Conservation (phyloP, 495 filamentous ascomycete species). For the Hyaloscypha hepaticicola region DNA sequence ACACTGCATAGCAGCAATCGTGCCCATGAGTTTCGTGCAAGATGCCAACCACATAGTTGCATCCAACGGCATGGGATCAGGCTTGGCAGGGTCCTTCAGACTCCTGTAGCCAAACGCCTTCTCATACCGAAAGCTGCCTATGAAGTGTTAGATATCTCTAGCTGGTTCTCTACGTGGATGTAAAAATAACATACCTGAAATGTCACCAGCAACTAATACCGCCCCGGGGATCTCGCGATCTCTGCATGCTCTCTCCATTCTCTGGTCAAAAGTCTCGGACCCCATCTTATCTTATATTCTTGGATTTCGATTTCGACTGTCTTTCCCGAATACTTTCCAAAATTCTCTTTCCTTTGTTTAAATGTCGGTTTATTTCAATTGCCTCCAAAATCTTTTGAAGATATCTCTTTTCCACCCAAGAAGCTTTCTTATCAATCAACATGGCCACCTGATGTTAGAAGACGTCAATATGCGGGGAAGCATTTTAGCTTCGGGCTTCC, state of each 20-base stretch:
- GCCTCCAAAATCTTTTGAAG: too few species aligned
- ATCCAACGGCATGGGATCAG: conserved; percentile 46
- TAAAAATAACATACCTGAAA: not conserved
- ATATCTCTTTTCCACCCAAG: too few species aligned
- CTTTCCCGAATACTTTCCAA: not conserved
- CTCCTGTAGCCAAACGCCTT: conserved; percentile 18
- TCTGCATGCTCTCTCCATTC: conserved; percentile 26
- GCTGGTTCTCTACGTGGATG: not conserved
- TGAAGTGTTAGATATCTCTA: not conserved
- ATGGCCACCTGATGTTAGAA: too few species aligned
- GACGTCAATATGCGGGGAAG: too few species aligned
- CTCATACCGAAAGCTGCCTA: conserved; percentile 16
- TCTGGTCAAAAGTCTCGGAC: conserved; percentile 13
- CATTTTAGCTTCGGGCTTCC: too few species aligned
- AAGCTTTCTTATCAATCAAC: too few species aligned
- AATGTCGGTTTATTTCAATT: too few species aligned
- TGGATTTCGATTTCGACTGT: not conserved
- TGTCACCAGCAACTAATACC: conserved; percentile 13
- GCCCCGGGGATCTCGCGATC: conserved; percentile 29
- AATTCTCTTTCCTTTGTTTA: too few species aligned
- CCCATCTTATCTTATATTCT: not conserved
- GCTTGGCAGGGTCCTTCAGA: conserved; percentile 4
- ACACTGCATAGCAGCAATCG: conserved; percentile 59
- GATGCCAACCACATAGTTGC: conserved; percentile 57
- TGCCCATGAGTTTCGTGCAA: conserved; percentile 55